Base-by-base conservation (phyloP, 2,329 filamentous ascomycete genomes). In the Chaetomiaceae sp. region DNA sequence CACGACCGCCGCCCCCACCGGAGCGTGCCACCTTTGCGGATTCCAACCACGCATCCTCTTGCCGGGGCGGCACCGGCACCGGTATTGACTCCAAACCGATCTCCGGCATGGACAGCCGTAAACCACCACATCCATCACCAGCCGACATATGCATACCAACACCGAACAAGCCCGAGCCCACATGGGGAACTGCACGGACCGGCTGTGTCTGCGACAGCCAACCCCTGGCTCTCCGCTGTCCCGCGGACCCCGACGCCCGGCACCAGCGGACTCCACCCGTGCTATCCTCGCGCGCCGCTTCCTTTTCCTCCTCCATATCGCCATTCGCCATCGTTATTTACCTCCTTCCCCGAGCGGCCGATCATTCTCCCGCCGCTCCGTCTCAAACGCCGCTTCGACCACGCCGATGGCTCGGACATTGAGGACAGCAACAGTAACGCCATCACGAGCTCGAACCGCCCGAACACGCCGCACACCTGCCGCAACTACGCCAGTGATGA, bases 71-170 rank as follows among this genome's bases (percentile, higher is more conserved):
- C 20, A n/a, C 27, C 38, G 19, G 15, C 42, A 14, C 48, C 40
- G 14, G 24, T 26, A 14, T 48, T 42, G 10, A 42, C 47, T 4
- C 45, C 41, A 2, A 12, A 37, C 15, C 37, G 42, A 1, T 50
- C 53, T 17, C 58, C 58, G 3, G 53, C 52, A 19, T 65, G 62
- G 62, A 59, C 57, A 8, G 44, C 58, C 5, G 56, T 58, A 1
- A 67, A 68, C 38, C 49, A 53, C 2, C 45, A 6, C 29, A 41
- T 17, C 35, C 37, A 9, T 4, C n/a, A 2, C 29, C 38, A 10
- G 20, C 14, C 30, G 4, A 12, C 7, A 3, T 17, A 14, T 10
- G 11, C 15, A 14, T 15, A 29, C 19, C 22, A 40, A 33, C 36
- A 35, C 22, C 43, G 40, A 15, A 33, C 33, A 10, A 19, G 24